Conservation (phyloP, 108 stramenopile genomes). For the Poteriospumella lacustris region DNA sequence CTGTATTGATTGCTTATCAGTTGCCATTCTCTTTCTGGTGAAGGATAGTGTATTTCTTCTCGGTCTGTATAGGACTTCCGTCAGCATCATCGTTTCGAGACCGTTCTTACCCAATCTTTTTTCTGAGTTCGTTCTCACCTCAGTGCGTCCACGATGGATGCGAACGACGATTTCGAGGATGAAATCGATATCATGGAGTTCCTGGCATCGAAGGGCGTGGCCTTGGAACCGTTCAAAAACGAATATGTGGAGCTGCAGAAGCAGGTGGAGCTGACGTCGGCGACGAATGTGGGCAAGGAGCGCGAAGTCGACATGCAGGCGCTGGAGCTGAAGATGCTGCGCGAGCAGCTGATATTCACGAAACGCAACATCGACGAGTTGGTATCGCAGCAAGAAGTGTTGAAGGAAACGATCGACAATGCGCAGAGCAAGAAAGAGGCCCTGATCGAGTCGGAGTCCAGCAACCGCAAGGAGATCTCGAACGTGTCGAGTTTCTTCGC, state of each 20-base stretch:
- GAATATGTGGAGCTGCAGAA: constrained; percentile 25
- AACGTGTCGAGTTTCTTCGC: neutral
- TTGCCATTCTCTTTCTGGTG: too few relatives aligned
- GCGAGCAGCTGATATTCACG: neutral
- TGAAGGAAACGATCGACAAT: constrained; percentile 15
- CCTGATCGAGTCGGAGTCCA: constrained; percentile 31
- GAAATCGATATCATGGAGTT: constrained; percentile 21
- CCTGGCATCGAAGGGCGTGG: constrained; percentile 13
- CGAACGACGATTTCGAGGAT: neutral
- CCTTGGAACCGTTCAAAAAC: constrained; percentile 14
- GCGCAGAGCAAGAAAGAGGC: constrained; percentile 31
- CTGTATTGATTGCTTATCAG: too few relatives aligned
- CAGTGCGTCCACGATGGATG: neutral
- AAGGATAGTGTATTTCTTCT: too few relatives aligned
- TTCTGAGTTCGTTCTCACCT: too few relatives aligned
- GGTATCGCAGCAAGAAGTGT: constrained; percentile 3
- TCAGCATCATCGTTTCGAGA: too few relatives aligned
- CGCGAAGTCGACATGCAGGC: neutral
- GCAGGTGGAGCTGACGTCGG: neutral
- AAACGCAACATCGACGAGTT: constrained; percentile 10
- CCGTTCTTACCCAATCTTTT: too few relatives aligned
- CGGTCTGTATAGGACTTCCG: too few relatives aligned
- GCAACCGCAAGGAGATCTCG: constrained; percentile 31
- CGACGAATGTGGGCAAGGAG: neutral
- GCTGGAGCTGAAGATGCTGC: neutral